Percentiles rank a stretch among this genome's conserved stretches.
Conservation (phyloP, 495 filamentous ascomycete species). For the Mytilinidion resinicola region DNA sequence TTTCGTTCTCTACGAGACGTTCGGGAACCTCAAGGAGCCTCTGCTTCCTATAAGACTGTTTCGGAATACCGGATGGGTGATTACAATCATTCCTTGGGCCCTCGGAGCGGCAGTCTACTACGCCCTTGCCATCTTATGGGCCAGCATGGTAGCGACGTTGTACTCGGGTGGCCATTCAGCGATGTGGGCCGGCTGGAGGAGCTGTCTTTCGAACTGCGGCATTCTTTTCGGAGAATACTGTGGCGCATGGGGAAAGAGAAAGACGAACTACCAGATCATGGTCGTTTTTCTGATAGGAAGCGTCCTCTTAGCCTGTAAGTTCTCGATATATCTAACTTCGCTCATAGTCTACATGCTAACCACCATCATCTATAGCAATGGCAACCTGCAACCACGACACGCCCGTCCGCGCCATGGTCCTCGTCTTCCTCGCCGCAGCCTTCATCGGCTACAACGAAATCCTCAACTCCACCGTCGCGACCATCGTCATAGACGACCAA, state of each 20-base stretch:
- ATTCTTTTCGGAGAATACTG: conserved; percentile 19
- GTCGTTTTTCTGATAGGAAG: conserved; percentile 16
- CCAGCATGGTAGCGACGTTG: conserved; percentile 19
- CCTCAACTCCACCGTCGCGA: conserved; percentile 12
- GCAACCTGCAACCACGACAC: conserved; percentile 17
- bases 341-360: neutral
- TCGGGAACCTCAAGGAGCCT: conserved; percentile 19
- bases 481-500: conserved; percentile 19
- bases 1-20: conserved; percentile 39
- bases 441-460: conserved; percentile 28
- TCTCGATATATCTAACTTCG: neutral
- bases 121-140: conserved; percentile 22
- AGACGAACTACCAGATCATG: conserved; percentile 14
- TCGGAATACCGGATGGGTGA: conserved; percentile 17
- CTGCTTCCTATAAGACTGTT: conserved; percentile 23
- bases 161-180: conserved; percentile 11
- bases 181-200: conserved; percentile 23
- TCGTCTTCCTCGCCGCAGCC: conserved; percentile 18
- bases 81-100: conserved; percentile 17
- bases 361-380: conserved; percentile 1
- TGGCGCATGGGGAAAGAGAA: conserved; percentile 11
- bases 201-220: conserved; percentile 10
- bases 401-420: conserved; percentile 15
- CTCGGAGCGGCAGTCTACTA: conserved; percentile 26
- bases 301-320: conserved; percentile 17